Conservation (phyloP, 2,329 filamentous ascomycete genomes). For the Coniochaeta pulveracea region DNA sequence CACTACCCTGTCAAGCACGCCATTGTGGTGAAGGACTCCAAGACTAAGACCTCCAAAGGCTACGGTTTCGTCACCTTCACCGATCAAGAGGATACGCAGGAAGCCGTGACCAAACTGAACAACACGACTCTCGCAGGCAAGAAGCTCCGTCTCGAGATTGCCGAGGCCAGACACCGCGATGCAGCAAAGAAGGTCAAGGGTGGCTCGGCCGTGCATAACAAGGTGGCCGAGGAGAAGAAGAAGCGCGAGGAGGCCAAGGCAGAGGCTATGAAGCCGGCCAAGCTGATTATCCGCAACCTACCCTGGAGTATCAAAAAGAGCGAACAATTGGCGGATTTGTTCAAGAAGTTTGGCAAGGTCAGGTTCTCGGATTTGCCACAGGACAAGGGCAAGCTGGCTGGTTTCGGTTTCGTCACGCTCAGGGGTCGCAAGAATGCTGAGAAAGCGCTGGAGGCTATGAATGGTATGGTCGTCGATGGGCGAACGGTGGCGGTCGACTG, state of each 20-base stretch:
- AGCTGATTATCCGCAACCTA: conserved; percentile 82
- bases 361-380: conserved; percentile 80
- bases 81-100: conserved; percentile 78
- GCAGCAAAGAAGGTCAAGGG: conserved; percentile 28
- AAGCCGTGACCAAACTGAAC: conserved; percentile 72
- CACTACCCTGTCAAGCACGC: conserved; percentile 93
- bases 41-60: conserved; percentile 78
- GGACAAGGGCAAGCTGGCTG: conserved; percentile 62
- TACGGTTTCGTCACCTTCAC: conserved; percentile 97
- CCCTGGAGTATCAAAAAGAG: conserved; percentile 90
- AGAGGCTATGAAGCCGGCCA: conserved; percentile 51
- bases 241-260: conserved; percentile 50
- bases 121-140: conserved; percentile 67
- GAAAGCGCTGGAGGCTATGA: conserved; percentile 71
- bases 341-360: conserved; percentile 83
- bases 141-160: conserved; percentile 77
- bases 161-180: conserved; percentile 69
- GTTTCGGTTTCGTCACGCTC: conserved; percentile 89
- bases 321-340: conserved; percentile 68
- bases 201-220: conserved; percentile 21
- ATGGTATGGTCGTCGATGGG: conserved; percentile 84
- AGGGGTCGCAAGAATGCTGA: conserved; percentile 85
- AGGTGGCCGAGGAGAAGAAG: conserved; percentile 31
- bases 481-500: conserved; percentile 87
- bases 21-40: conserved; percentile 76